Conservation (phyloP, 441 rosid genomes). For the Brassica balearica region DNA sequence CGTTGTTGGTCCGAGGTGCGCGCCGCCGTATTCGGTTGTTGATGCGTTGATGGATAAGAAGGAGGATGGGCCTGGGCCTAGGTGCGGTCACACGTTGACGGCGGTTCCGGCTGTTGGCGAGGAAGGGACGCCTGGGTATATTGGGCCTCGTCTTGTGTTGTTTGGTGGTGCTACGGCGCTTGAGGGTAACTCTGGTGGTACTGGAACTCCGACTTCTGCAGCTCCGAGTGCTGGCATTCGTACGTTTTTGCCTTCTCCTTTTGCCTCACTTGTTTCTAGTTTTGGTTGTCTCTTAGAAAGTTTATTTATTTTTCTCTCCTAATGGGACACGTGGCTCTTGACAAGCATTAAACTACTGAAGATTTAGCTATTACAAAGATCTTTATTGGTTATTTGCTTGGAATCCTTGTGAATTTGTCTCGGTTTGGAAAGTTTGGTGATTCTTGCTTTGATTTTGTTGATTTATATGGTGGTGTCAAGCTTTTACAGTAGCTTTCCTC, state of each 20-base stretch:
- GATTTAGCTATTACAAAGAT: slow-evolving; percentile 2
- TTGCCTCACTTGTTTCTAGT: slow-evolving; percentile 18
- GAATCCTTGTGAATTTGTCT: neutral
- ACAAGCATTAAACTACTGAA: neutral
- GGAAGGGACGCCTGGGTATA: slow-evolving; percentile 85
- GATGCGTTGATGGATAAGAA: slow-evolving; percentile 86
- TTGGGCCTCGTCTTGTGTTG: slow-evolving; percentile 94
- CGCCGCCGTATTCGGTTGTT: slow-evolving; percentile 85
- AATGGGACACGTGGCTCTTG: neutral
- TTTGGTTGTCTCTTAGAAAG: neutral
- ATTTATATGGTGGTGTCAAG: neutral
- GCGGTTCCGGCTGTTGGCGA: slow-evolving; percentile 98
- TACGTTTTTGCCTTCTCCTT: slow-evolving; percentile 48
- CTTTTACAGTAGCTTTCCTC: neutral
- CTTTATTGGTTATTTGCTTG: slow-evolving; percentile 12
- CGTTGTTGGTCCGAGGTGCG: slow-evolving; percentile 86
- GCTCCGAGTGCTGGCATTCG: slow-evolving; percentile 99
- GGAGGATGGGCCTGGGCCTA: slow-evolving; percentile 96
- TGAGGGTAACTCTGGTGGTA: slow-evolving; percentile 91
- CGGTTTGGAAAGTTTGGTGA: slow-evolving; percentile 11
- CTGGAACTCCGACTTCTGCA: slow-evolving; percentile 91
- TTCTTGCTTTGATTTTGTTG: slow-evolving; percentile 1
- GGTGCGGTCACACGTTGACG: slow-evolving; percentile 98
- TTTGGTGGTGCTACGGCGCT: slow-evolving; percentile 99
- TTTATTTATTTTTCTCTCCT: neutral